Conservation (phyloP, 371 early-diverging fungal genomes). For the Mortierella sp. region DNA sequence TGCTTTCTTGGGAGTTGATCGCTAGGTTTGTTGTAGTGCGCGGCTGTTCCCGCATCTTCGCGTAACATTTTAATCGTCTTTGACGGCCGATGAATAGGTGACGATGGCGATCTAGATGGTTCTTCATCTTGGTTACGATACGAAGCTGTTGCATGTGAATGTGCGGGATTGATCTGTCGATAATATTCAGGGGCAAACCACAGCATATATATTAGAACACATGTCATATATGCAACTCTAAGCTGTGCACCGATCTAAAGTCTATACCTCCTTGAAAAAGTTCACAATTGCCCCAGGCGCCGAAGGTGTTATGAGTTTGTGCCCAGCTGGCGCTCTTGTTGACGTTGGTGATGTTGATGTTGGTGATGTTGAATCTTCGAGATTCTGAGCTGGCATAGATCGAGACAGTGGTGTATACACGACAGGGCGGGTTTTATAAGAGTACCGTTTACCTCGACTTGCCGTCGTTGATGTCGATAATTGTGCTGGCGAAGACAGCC, state of each 20-base stretch:
- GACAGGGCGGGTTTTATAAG: slow-evolving; percentile 45
- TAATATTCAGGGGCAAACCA: background rate
- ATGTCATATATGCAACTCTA: background rate
- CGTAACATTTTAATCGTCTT: slow-evolving; percentile 34
- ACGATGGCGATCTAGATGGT: slow-evolving; percentile 35
- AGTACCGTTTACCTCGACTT: slow-evolving; percentile 31
- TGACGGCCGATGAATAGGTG: slow-evolving; percentile 35
- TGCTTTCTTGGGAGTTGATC: background rate
- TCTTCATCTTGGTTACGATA: slow-evolving; percentile 4
- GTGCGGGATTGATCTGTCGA: slow-evolving; percentile 34
- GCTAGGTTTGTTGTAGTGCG: background rate
- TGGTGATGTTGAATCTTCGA: background rate
- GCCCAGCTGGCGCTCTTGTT: background rate
- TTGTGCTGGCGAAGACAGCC: background rate
- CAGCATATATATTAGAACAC: background rate
- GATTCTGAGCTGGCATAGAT: background rate
- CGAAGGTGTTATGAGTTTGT: slow-evolving; percentile 17
- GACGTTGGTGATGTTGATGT: slow-evolving; percentile 1
- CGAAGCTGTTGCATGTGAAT: slow-evolving; percentile 24
- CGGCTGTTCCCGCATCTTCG: slow-evolving; percentile 1
- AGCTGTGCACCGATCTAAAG: background rate
- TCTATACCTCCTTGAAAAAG: slow-evolving; percentile 50
- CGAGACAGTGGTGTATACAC: slow-evolving; percentile 30
- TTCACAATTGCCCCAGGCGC: slow-evolving; percentile 42
- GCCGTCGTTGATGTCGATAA: background rate